Percentiles rank a stretch among this genome's conserved stretches.
These are phyloP conservation scores for Zymoseptoria brevis DNA, from an alignment of 2,329 filamentous ascomycete species.

Conservation along the genomic window DNA sequence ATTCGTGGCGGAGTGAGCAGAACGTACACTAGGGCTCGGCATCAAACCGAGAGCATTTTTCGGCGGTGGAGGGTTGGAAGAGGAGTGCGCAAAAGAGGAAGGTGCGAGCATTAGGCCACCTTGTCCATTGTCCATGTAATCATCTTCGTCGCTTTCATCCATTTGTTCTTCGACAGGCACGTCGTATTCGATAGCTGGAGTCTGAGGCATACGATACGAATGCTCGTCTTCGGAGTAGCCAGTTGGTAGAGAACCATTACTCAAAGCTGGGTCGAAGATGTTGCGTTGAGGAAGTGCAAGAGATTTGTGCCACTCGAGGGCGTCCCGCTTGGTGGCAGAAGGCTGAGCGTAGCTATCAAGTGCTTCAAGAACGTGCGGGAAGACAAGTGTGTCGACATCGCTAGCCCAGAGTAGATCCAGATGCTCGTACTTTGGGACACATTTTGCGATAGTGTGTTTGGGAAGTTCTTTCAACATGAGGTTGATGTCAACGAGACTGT, in stretches of 20 bases:
- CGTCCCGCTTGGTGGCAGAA: conserved; percentile 17
- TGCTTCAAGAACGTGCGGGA: conserved; percentile 84
- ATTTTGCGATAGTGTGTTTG: conserved; percentile 71
- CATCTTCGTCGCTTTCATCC: conserved; percentile 24
- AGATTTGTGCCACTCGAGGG: conserved; percentile 13
- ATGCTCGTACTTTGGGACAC: conserved; percentile 90
- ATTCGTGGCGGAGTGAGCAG: conserved; percentile 7
- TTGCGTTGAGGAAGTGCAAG: conserved; percentile 13
- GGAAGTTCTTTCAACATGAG: conserved; percentile 88
- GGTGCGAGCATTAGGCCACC: conserved; percentile 7
- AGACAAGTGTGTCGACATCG: conserved; percentile 76
- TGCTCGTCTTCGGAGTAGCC: conserved; percentile 25
- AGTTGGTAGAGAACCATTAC: conserved; percentile 20
- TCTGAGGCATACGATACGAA: conserved; percentile 8
- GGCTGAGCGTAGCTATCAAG: conserved; percentile 55
- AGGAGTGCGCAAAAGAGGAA: conserved; percentile 14
- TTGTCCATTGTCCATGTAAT: conserved; percentile 15
- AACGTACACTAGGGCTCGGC: conserved; percentile 8
- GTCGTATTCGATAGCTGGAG: conserved; percentile 16
- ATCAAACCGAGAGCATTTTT: conserved; percentile 1
- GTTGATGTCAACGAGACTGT: conserved; percentile 88
- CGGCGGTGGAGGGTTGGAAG: conserved; percentile 2
- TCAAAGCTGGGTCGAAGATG: conserved; percentile 16
- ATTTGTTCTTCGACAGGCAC: conserved; percentile 19
- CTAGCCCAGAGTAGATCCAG: conserved; percentile 92